Conservation (phyloP, 257 asterid genomes). For the Solanum paucissectum region DNA sequence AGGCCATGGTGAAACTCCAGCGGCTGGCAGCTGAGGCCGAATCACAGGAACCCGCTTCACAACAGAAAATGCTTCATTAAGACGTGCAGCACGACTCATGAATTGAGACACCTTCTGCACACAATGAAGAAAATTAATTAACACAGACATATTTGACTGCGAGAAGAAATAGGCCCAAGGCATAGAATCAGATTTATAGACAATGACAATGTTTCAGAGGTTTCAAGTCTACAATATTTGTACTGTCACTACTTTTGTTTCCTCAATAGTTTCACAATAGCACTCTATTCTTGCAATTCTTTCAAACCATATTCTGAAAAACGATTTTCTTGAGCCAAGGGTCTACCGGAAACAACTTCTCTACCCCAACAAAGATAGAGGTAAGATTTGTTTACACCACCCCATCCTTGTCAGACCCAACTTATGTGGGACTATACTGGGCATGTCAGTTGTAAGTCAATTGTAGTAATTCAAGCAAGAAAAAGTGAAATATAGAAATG, state of each 20-base stretch:
- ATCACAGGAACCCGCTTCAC: constrained; percentile 84
- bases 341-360: background rate
- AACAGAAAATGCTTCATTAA: constrained; percentile 47
- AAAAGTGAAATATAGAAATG: too few relatives aligned
- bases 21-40: constrained; percentile 63
- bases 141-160: background rate
- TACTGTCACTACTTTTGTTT: background rate
- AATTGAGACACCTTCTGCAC: constrained; percentile 77
- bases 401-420: background rate
- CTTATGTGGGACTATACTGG: background rate
- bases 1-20: constrained; percentile 59
- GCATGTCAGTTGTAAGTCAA: background rate
- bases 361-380: background rate
- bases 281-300: background rate
- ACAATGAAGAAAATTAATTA: background rate
- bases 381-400: background rate
- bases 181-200: background rate
- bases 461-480: background rate
- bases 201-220: background rate
- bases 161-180: background rate
- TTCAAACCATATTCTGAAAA: background rate
- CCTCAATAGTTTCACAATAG: background rate
- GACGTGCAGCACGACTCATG: background rate
- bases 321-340: background rate
- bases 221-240: background rate